phyloP scores from a whole-genome alignment of 108 stramenopile species.

The Skeletonema tropicum region DNA sequence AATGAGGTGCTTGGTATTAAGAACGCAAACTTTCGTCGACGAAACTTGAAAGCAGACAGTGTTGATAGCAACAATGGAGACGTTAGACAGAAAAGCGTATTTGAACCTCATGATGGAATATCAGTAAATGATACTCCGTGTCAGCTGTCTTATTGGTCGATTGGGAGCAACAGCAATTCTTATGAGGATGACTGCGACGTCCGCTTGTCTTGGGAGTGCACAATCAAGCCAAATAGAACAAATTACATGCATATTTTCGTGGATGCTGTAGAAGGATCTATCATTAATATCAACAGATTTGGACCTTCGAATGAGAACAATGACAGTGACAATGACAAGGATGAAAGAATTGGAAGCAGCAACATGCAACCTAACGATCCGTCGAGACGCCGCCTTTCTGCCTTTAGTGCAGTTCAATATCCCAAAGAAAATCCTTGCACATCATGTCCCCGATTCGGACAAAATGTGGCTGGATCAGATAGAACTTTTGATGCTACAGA shows the following conservation, averaged over 20 bases:
- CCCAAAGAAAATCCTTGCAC: background rate
- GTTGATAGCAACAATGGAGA: background rate
- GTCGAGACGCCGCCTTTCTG: background rate
- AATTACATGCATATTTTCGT: background rate
- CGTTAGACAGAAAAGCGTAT: background rate
- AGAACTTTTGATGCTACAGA: background rate
- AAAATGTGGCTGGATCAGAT: background rate
- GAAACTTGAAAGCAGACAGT: background rate
- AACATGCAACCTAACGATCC: background rate
- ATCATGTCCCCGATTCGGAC: background rate
- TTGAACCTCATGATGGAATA: background rate
- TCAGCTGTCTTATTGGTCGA: background rate
- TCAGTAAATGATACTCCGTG: background rate
- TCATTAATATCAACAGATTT: background rate
- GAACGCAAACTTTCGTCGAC: constrained; percentile 1
- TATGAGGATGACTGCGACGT: background rate
- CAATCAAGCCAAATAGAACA: background rate
- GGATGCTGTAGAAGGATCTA: background rate
- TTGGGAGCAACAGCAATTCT: background rate
- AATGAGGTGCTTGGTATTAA: background rate
- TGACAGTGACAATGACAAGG: background rate
- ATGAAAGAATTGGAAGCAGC: background rate
- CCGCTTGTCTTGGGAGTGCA: background rate
- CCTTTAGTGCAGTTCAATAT: background rate
- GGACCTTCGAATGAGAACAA: background rate